Conservation (phyloP, 352 stramenopile species). For the Nothophytophthora sp. region DNA sequence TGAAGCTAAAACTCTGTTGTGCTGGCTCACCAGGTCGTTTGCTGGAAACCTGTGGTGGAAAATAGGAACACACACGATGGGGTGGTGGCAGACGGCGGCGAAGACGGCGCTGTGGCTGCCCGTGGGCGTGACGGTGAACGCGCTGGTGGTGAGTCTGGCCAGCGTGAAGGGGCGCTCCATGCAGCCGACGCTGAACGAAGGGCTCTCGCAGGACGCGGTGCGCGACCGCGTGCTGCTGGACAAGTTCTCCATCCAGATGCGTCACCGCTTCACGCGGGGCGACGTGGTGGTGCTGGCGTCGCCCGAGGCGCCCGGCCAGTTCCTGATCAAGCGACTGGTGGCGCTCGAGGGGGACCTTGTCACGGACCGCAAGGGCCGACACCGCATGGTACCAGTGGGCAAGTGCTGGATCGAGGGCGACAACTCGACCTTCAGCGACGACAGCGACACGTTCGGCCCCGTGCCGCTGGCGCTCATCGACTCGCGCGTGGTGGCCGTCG, state of each 20-base stretch:
- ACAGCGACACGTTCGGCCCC: conserved; percentile 75
- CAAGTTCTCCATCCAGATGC: conserved; percentile 85
- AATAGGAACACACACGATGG: too few species aligned
- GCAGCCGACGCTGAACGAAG: conserved; percentile 81
- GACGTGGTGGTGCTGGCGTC: conserved; percentile 84
- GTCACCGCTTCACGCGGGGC: conserved; percentile 57
- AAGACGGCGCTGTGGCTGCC: conserved; percentile 80
- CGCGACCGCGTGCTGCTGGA: conserved; percentile 84
- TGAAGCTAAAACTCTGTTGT: too few species aligned
- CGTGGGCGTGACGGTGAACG: conserved; percentile 79
- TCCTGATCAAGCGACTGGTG: conserved; percentile 80
- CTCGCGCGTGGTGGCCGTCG: conserved; percentile 70
- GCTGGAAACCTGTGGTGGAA: too few species aligned
- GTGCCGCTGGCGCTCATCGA: conserved; percentile 85
- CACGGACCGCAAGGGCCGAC: conserved; percentile 38
- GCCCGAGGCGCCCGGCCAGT: conserved; percentile 51
- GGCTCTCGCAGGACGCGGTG: conserved; percentile 60
- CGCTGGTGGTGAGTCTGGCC: conserved; percentile 64
- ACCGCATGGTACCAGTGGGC: conserved; percentile 55
- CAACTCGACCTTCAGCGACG: conserved; percentile 73
- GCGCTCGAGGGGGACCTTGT: conserved; percentile 77
- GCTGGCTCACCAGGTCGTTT: too few species aligned
- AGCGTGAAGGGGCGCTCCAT: conserved; percentile 84
- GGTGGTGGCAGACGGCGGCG: conserved; percentile 57
- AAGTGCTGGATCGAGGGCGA: conserved; percentile 89